These are phyloP conservation scores for Puccinellia tenuiflora DNA, from an alignment of 176 grass and related monocot species.

Conservation along the genomic window DNA sequence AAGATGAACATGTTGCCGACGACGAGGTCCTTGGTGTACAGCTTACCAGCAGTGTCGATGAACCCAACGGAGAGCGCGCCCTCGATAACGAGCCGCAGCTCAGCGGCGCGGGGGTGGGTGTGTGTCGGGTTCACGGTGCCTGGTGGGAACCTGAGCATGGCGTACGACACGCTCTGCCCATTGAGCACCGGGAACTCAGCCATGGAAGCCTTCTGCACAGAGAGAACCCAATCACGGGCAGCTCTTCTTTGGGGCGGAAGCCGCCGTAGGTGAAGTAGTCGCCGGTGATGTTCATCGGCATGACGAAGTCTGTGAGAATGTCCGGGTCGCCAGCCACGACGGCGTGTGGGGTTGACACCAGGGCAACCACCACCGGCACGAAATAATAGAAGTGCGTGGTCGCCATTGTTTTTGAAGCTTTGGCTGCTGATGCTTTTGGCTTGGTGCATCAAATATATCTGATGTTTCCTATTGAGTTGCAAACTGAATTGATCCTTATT, in stretches of 20 bases:
- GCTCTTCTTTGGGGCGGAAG: neutral
- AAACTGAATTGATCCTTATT: too few species aligned
- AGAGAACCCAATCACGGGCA: too few species aligned
- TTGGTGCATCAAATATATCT: too few species aligned
- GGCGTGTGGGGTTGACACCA: neutral
- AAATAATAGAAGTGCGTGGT: neutral
- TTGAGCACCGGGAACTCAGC: constrained; percentile 23
- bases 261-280: neutral
- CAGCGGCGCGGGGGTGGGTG: constrained; percentile 27
- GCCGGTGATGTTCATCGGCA: neutral
- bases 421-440: too few species aligned
- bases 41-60: neutral
- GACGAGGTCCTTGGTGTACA: neutral
- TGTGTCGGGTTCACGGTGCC: constrained; percentile 29
- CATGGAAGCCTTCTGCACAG: constrained; percentile 1
- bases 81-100: constrained; percentile 7
- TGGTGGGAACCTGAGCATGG: constrained; percentile 2
- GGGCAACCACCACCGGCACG: neutral
- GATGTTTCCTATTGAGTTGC: too few species aligned
- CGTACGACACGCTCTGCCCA: constrained; percentile 33
- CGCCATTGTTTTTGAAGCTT: too few species aligned
- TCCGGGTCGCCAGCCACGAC: constrained; percentile 19
- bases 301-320: constrained; percentile 23
- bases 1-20: constrained; percentile 36
- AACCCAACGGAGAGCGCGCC: constrained; percentile 10